Evolutionary conservation across 1,284 basidiomycete genomes (phyloP).

Genomic region (Cystobasidium slooffiae): DNA sequence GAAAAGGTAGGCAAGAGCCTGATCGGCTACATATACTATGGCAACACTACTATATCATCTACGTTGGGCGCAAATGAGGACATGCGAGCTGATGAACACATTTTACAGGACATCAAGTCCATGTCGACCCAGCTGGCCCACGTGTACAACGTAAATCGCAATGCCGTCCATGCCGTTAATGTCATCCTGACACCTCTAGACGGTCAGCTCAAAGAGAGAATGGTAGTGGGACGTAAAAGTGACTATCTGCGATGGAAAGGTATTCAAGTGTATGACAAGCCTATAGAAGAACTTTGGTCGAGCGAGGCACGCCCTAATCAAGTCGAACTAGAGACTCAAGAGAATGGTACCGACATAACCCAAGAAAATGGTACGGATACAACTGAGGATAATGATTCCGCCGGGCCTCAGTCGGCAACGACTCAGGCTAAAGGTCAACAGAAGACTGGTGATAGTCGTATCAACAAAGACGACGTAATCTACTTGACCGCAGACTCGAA

Average conservation of each 20-base stretch:
- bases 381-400: no score
- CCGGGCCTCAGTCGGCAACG: not conserved
- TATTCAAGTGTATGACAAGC: slow-evolving; percentile 77
- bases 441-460: not conserved
- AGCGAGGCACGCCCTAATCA: not conserved
- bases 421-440: not conserved
- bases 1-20: slow-evolving; percentile 69
- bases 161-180: slow-evolving; percentile 70
- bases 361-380: not conserved
- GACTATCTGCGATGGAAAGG: slow-evolving; percentile 78
- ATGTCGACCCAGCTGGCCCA: slow-evolving; percentile 85
- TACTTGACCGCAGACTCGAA: slow-evolving; percentile 95
- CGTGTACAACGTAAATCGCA: slow-evolving; percentile 83
- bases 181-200: slow-evolving; percentile 79
- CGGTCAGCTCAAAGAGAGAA: slow-evolving; percentile 69
- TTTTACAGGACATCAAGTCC: slow-evolving; percentile 77
- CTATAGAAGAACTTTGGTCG: slow-evolving; percentile 71
- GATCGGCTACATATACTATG: not conserved
- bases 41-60: not conserved
- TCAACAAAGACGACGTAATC: slow-evolving; percentile 65
- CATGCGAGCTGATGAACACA: not conserved
- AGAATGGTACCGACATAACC: not conserved
- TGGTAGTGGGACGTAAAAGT: slow-evolving; percentile 71
- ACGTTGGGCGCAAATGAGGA: not conserved
- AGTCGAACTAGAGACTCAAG: not conserved